phyloP scores from a whole-genome alignment of 768 basidiomycete genomes.

The Xerocomellus amylosporus region DNA sequence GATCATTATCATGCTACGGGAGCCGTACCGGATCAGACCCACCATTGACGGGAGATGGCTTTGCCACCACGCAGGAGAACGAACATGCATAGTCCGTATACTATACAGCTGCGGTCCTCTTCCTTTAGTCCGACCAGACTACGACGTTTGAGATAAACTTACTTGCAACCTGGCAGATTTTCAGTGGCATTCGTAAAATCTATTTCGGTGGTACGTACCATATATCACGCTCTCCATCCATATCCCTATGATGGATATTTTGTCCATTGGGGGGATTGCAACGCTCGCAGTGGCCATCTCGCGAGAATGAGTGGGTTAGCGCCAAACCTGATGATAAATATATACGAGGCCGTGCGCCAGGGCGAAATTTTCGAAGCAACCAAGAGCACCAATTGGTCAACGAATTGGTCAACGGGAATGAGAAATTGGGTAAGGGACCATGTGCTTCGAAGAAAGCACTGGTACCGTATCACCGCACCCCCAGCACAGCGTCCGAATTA shows the following conservation, averaged over 20 bases:
- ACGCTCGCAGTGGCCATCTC: not conserved
- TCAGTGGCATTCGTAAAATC: not conserved
- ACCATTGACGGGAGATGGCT: not conserved
- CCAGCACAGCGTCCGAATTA: too few relatives aligned
- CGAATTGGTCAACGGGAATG: too few relatives aligned
- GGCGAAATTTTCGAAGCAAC: too few relatives aligned
- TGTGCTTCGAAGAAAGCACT: not conserved
- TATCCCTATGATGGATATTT: not conserved
- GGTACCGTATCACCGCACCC: not conserved
- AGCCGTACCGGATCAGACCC: not conserved
- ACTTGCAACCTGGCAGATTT: not conserved
- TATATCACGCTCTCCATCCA: constrained; percentile 1
- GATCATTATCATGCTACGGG: not conserved
- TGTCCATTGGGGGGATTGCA: not conserved
- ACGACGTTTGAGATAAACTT: not conserved
- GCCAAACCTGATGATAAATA: not conserved
- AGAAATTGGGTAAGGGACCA: not conserved
- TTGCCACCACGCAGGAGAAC: not conserved
- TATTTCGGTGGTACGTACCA: not conserved
- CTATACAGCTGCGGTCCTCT: not conserved
- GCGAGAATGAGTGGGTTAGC: not conserved
- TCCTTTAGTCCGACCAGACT: not conserved
- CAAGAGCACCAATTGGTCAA: too few relatives aligned
- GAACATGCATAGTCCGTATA: not conserved
- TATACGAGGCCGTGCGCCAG: not conserved